Evolutionary conservation across 306 rosid genomes (phyloP).

Genomic region (Sophora flavescens): DNA sequence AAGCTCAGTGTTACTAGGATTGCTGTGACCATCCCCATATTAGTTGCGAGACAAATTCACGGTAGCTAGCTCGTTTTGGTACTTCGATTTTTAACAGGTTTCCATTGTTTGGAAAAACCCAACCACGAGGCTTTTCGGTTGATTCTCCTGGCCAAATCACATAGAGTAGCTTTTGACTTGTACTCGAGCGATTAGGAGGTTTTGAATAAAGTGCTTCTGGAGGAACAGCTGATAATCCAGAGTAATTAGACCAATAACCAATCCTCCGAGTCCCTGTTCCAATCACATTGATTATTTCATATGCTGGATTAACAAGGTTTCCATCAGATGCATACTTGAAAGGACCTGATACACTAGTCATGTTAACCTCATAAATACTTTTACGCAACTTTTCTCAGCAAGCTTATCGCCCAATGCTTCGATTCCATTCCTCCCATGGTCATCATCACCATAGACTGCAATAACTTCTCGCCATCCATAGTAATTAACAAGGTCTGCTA

Average conservation of each 20-base stretch:
- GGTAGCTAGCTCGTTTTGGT: constrained; percentile 75
- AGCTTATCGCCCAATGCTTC: constrained; percentile 79
- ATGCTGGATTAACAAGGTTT: constrained; percentile 78
- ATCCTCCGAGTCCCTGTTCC: constrained; percentile 75
- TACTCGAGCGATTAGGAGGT: constrained; percentile 65
- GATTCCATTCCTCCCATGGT: constrained; percentile 91
- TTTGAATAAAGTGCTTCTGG: constrained; percentile 76
- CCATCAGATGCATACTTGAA: constrained; percentile 65
- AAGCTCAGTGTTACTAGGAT: constrained; percentile 77
- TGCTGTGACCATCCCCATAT: constrained; percentile 75
- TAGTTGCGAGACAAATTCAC: constrained; percentile 65
- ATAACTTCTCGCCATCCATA: constrained; percentile 88
- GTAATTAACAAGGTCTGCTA: constrained; percentile 76
- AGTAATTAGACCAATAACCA: constrained; percentile 95
- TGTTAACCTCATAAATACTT: constrained; percentile 68
- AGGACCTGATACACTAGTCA: constrained; percentile 83
- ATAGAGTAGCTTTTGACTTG: constrained; percentile 57
- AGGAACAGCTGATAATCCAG: constrained; percentile 74
- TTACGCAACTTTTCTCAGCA: constrained; percentile 74
- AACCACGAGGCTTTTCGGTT: constrained; percentile 81
- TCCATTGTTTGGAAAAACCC: constrained; percentile 95
- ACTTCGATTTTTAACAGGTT: constrained; percentile 78
- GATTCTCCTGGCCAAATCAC: constrained; percentile 95
- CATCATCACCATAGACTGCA: constrained; percentile 88
- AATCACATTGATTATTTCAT: constrained; percentile 83